Conservation (phyloP, 768 basidiomycete genomes). For the Tylopilus sp. region DNA sequence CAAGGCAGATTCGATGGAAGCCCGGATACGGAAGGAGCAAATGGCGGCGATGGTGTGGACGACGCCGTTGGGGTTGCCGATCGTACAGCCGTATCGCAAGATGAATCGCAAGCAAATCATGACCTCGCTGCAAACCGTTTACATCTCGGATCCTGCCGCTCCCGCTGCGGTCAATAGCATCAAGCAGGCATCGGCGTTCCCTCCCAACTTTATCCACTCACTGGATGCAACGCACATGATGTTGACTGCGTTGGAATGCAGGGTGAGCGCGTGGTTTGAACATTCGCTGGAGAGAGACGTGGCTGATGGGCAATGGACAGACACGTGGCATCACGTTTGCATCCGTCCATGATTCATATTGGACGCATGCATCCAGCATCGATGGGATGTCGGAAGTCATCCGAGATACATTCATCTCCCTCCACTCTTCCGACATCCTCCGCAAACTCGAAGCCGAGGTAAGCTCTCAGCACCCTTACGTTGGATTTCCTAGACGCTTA, state of each 20-base stretch:
- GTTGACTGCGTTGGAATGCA: conserved; percentile 88
- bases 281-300: neutral
- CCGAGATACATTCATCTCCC: conserved; percentile 87
- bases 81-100: conserved; percentile 95
- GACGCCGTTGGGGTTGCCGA: conserved; percentile 89
- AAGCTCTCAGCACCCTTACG: no score
- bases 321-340: conserved; percentile 79
- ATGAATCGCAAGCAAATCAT: conserved; percentile 74
- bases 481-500: no score
- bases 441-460: conserved; percentile 72
- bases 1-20: conserved; percentile 24
- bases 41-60: conserved; percentile 98
- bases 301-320: conserved; percentile 35
- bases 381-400: conserved; percentile 88
- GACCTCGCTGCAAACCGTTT: conserved; percentile 84
- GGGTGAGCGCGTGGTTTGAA: conserved; percentile 42
- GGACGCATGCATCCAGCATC: conserved; percentile 89
- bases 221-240: conserved; percentile 99
- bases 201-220: conserved; percentile 97
- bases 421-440: conserved; percentile 88
- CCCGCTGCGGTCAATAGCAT: conserved; percentile 74
- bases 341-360: conserved; percentile 98
- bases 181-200: conserved; percentile 96
- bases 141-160: conserved; percentile 80
- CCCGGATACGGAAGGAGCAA: conserved; percentile 72